Percentiles rank a stretch among this genome's conserved stretches.
These are phyloP conservation scores for Zygotorulaspora florentina DNA, from an alignment of 805 yeast genomes.

Conservation along the genomic window DNA sequence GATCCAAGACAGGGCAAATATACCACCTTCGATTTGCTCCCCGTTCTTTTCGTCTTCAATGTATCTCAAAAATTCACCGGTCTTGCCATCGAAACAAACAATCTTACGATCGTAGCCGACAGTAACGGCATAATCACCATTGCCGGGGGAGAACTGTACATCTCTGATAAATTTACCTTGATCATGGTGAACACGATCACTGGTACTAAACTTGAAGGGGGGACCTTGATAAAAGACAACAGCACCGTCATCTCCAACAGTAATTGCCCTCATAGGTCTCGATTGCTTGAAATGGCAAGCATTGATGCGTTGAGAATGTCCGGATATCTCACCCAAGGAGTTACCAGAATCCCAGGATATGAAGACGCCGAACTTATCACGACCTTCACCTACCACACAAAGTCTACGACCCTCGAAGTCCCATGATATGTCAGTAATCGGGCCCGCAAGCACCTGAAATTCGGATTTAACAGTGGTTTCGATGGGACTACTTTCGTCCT, in stretches of 20 bases:
- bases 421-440: constrained; percentile 83
- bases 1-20: constrained; percentile 73
- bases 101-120: constrained; percentile 83
- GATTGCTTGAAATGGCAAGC: constrained; percentile 79
- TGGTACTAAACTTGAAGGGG: constrained; percentile 79
- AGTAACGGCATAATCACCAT: constrained; percentile 62
- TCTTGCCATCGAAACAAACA: constrained; percentile 78
- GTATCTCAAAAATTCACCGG: constrained; percentile 66
- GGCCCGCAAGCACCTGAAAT: constrained; percentile 72
- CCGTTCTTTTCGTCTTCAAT: constrained; percentile 34
- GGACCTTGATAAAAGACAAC: constrained; percentile 87
- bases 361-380: constrained; percentile 86
- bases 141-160: constrained; percentile 72
- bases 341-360: constrained; percentile 94
- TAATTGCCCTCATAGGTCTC: constrained; percentile 90
- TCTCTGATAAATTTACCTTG: constrained; percentile 66
- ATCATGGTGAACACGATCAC: constrained; percentile 69
- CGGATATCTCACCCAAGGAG: constrained; percentile 93
- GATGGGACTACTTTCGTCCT: constrained; percentile 44
- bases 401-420: constrained; percentile 82
- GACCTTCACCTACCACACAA: constrained; percentile 93
- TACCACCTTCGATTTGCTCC: constrained; percentile 66
- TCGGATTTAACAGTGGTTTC: constrained; percentile 66
- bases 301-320: constrained; percentile 80
- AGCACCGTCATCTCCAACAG: constrained; percentile 85